phyloP scores from a whole-genome alignment of 1,284 basidiomycete species.

The Leccinum fallax region DNA sequence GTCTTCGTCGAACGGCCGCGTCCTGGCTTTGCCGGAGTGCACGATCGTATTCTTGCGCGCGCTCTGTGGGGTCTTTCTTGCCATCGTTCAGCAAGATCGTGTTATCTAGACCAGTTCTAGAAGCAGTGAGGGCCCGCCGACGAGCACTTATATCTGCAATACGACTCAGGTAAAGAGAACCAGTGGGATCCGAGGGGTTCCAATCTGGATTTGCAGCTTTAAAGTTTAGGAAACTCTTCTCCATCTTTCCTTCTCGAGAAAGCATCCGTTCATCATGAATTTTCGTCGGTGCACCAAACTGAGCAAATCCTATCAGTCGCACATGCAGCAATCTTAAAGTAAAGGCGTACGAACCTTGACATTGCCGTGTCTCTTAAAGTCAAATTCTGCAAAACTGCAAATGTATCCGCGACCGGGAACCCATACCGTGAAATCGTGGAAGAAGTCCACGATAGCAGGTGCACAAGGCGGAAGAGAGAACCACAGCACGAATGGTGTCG shows the following conservation, averaged over 20 bases:
- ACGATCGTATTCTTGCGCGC: conserved; percentile 71
- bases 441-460: conserved; percentile 91
- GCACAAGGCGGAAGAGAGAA: conserved; percentile 89
- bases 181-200: conserved; percentile 85
- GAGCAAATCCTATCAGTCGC: conserved; percentile 7
- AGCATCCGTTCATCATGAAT: conserved; percentile 73
- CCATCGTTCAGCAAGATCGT: conserved; percentile 36
- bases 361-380: conserved; percentile 91
- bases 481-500: conserved; percentile 95
- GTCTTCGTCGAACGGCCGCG: conserved; percentile 49
- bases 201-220: conserved; percentile 95
- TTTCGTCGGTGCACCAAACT: conserved; percentile 79
- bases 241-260: conserved; percentile 95
- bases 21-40: conserved; percentile 71
- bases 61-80: conserved; percentile 48
- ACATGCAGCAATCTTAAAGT: not conserved
- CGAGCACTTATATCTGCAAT: conserved; percentile 71
- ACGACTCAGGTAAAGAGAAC: conserved; percentile 83
- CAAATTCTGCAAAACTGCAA: conserved; percentile 97
- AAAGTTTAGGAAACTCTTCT: conserved; percentile 96
- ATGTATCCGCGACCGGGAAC: conserved; percentile 96
- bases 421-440: conserved; percentile 95
- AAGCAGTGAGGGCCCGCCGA: conserved; percentile 36
- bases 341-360: conserved; percentile 57
- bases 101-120: conserved; percentile 34